Conservation (phyloP, 805 yeast species). For the Candida coleopterorum region DNA sequence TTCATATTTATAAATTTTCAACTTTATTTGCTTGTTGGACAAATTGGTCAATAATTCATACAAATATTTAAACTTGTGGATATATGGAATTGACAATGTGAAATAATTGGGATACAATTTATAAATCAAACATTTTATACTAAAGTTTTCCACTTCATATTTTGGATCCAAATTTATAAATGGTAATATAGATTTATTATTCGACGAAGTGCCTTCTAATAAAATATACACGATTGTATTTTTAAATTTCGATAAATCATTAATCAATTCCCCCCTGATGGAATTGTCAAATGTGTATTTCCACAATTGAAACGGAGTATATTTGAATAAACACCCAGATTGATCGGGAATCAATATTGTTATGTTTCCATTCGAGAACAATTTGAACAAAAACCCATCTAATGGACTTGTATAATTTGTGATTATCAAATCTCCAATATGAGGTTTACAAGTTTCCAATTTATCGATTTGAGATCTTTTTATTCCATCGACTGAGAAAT, state of each 20-base stretch:
- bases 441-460: constrained; percentile 31
- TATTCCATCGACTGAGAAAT: constrained; percentile 46
- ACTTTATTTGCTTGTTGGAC: constrained; percentile 19
- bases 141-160: constrained; percentile 18
- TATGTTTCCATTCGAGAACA: constrained; percentile 15
- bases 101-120: constrained; percentile 33
- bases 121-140: constrained; percentile 32
- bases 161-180: constrained; percentile 27
- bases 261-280: constrained; percentile 8
- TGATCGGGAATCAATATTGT: constrained; percentile 38
- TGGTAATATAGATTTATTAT: constrained; percentile 71
- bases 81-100: constrained; percentile 33
- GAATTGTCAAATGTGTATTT: constrained; percentile 17
- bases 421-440: constrained; percentile 46
- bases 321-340: constrained; percentile 25
- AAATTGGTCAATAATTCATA: constrained; percentile 19
- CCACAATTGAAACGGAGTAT: constrained; percentile 25
- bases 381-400: constrained; percentile 40
- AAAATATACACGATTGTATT: constrained; percentile 51
- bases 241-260: constrained; percentile 20
- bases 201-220: constrained; percentile 82
- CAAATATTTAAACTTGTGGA: constrained; percentile 18
- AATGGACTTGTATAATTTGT: constrained; percentile 57
- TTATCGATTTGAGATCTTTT: constrained; percentile 36
- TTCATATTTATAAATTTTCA: constrained; percentile 23